Base-by-base conservation (phyloP, 768 basidiomycete species). In the Tricholoma saponaceum region DNA sequence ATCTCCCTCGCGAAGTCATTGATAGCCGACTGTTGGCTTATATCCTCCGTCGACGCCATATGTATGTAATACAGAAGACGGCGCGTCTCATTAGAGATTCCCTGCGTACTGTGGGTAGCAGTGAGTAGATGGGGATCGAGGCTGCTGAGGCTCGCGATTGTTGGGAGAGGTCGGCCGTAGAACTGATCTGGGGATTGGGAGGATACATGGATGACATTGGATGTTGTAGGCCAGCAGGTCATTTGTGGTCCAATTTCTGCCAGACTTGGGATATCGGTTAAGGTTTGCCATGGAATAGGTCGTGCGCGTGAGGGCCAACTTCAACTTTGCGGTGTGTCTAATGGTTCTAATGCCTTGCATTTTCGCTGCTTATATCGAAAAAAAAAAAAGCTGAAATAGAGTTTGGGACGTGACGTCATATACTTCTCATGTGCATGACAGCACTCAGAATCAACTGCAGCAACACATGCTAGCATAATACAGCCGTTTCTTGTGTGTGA, bases 11-110 rank as follows among this genome's bases (percentile, higher is more conserved):
- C 52, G 47, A 64, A 63, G 33, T 59, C 62, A 39, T 64, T 12
- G 13, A 64, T 33, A 23, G 58, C 58, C 5, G 53, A 54, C 22
- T 58, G 51, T 37, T 53, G 51, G 23, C 51, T 39, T 20, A 28
- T 7, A 20, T 60, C 60, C 7, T 54, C 55, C 25, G 32, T 49
- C 33, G 57, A 43, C n/a, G 64, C 64, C 16, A 61, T 52, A 52
- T 64, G 58, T 39, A 66, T 30, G 55, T 61, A 63, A 39, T 60
- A 57, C 8, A 65, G 54, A 25, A 60, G 50, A 39, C 55, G 41
- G 54, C 53, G 56, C 13, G 60, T 60, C n/a, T 58, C 51, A 43
- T 66, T 60, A 12, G 61, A 56, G 18, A 62, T 53, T 12, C 51
- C 56, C 43, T 60, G 44, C 23, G 23, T 25, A 46, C 10, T 10